A percentile compares a stretch with the other conserved stretches of the same genome.
These are phyloP conservation scores for Eustoma russellianum DNA, from an alignment of 257 asterid genomes.

Conservation along the genomic window DNA sequence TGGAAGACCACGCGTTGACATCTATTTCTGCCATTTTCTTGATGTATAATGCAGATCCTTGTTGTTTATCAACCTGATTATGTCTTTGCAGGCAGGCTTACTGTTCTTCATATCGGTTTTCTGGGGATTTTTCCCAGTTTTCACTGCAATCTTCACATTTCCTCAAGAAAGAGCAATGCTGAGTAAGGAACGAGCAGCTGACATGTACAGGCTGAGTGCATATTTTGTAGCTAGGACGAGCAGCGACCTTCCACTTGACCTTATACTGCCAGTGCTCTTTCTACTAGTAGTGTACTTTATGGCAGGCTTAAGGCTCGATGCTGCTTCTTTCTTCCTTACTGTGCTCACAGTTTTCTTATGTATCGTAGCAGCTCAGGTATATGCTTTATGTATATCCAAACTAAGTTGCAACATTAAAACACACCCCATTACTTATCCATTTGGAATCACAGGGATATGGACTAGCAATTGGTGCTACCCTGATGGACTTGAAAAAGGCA, in stretches of 20 bases:
- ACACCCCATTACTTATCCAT: background rate
- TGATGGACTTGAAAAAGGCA: conserved; percentile 86
- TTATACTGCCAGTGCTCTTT: conserved; percentile 74
- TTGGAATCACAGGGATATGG: conserved; percentile 67
- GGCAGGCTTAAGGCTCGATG: conserved; percentile 69
- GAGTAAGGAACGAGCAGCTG: conserved; percentile 90
- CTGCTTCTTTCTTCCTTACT: conserved; percentile 68
- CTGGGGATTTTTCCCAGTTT: conserved; percentile 96
- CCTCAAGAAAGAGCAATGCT: conserved; percentile 97
- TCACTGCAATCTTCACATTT: conserved; percentile 87
- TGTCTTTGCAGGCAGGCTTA: conserved; percentile 67
- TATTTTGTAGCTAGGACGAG: conserved; percentile 86
- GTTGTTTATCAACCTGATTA: too few relatives aligned
- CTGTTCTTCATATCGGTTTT: conserved; percentile 91
- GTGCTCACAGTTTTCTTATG: conserved; percentile 67
- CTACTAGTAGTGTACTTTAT: conserved; percentile 75
- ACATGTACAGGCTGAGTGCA: conserved; percentile 90
- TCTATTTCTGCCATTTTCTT: background rate
- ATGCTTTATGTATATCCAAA: conserved; percentile 6
- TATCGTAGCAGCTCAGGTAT: conserved; percentile 88
- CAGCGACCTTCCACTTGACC: conserved; percentile 86
- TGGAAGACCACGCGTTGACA: too few relatives aligned
- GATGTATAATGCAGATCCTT: background rate
- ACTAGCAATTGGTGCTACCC: conserved; percentile 74
- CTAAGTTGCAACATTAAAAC: conserved; percentile 1